Percentiles rank a stretch among this genome's conserved stretches.
These are phyloP conservation scores for Naumovozyma baii DNA, from an alignment of 805 yeast species.

Conservation along the genomic window DNA sequence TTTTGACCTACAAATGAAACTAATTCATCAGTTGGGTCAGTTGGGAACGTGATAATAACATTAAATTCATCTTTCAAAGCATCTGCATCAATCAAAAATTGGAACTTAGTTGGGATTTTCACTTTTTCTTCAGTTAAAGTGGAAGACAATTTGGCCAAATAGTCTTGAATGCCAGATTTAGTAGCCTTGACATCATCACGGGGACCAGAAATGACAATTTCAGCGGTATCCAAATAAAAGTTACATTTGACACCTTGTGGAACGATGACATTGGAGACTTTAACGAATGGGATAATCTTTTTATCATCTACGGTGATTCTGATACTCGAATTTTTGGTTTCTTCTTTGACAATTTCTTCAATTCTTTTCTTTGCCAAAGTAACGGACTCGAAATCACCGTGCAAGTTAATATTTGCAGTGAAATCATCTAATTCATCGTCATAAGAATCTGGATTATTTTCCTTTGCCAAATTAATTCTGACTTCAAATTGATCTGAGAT, in stretches of 20 bases:
- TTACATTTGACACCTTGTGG: conserved; percentile 21
- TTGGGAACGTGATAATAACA: conserved; percentile 51
- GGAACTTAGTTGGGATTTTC: conserved; percentile 57
- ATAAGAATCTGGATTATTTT: conserved; percentile 29
- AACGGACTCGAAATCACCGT: conserved; percentile 81
- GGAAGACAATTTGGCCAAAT: conserved; percentile 36
- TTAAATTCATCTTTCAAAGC: conserved; percentile 43
- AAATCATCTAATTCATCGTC: conserved; percentile 53
- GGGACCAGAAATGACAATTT: conserved; percentile 55
- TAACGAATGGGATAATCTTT: conserved; percentile 28
- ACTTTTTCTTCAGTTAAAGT: conserved; percentile 45
- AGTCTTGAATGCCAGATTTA: conserved; percentile 40
- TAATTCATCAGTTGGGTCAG: conserved; percentile 33
- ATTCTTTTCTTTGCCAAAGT: conserved; percentile 63
- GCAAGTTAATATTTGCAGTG: conserved; percentile 52
- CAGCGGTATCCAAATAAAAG: conserved; percentile 25
- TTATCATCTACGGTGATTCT: conserved; percentile 38
- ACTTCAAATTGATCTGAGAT: conserved; percentile 64
- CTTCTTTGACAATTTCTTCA: conserved; percentile 61
- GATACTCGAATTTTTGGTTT: conserved; percentile 49
- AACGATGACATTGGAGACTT: conserved; percentile 10
- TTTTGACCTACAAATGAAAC: conserved; percentile 60
- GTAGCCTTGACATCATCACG: conserved; percentile 53
- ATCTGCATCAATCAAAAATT: conserved; percentile 54
- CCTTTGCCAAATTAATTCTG: conserved; percentile 47